Evolutionary conservation across 2,329 filamentous ascomycete genomes (phyloP).

Genomic region (Beauveria sp.): DNA sequence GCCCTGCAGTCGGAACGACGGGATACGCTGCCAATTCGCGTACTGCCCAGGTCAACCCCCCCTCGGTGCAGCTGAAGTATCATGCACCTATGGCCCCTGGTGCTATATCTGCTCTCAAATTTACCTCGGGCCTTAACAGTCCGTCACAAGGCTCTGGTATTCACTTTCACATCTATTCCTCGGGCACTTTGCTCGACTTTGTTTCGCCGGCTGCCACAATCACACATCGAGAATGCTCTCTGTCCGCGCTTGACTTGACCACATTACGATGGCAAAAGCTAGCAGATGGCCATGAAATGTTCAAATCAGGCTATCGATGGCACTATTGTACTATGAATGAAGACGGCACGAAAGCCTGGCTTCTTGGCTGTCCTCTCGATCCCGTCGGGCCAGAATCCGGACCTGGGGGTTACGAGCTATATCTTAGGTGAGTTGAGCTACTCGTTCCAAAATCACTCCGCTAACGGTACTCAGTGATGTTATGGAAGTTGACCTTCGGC

Average conservation of each 20-base stretch:
- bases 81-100: slow-evolving; percentile 74
- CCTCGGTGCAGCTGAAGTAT: slow-evolving; percentile 63
- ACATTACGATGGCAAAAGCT: slow-evolving; percentile 90
- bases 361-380: slow-evolving; percentile 86
- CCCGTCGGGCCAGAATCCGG: slow-evolving; percentile 55
- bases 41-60: slow-evolving; percentile 58
- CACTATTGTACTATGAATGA: slow-evolving; percentile 97
- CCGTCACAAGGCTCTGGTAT: slow-evolving; percentile 85
- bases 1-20: slow-evolving; percentile 48
- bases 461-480: slow-evolving; percentile 57
- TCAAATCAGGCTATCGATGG: slow-evolving; percentile 88
- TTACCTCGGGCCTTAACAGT: slow-evolving; percentile 71
- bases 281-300: slow-evolving; percentile 89
- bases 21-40: slow-evolving; percentile 63
- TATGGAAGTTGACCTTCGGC: slow-evolving; percentile 84
- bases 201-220: slow-evolving; percentile 87
- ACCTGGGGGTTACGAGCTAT: slow-evolving; percentile 73
- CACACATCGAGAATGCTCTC: slow-evolving; percentile 76
- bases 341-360: slow-evolving; percentile 91
- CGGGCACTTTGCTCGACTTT: slow-evolving; percentile 86
- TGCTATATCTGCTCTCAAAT: slow-evolving; percentile 82
- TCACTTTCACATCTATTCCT: slow-evolving; percentile 93
- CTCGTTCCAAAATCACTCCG: not conserved
- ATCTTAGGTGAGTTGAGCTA: slow-evolving; percentile 50
- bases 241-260: slow-evolving; percentile 82